Conservation (phyloP, 495 filamentous ascomycete genomes). For the Hypoxylon subgilvum region DNA sequence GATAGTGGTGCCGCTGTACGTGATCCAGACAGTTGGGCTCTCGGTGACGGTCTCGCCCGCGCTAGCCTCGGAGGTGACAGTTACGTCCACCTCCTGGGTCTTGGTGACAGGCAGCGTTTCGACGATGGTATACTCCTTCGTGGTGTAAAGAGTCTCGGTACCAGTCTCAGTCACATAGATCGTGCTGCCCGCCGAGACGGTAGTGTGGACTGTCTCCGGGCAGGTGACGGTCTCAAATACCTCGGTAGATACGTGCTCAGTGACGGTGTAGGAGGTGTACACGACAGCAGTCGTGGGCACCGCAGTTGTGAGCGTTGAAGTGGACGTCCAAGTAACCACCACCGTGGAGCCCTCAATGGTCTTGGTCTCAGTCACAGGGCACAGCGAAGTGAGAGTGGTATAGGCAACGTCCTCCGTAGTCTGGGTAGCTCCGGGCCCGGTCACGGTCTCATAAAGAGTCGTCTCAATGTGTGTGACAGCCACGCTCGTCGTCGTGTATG, state of each 20-base stretch:
- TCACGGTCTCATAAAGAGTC: slow-evolving; percentile 36
- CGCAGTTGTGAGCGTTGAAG: slow-evolving; percentile 42
- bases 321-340: slow-evolving; percentile 51
- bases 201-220: slow-evolving; percentile 51
- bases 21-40: slow-evolving; percentile 39
- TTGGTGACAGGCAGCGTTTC: slow-evolving; percentile 46
- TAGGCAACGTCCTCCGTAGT: slow-evolving; percentile 39
- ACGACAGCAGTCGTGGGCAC: slow-evolving; percentile 34
- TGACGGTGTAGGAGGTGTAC: slow-evolving; percentile 42
- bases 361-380: slow-evolving; percentile 53
- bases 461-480: slow-evolving; percentile 40
- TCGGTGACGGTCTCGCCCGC: slow-evolving; percentile 41
- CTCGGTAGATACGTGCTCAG: slow-evolving; percentile 48
- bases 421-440: slow-evolving; percentile 35
- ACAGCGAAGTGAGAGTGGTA: slow-evolving; percentile 49
- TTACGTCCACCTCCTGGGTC: slow-evolving; percentile 45
- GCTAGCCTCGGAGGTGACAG: slow-evolving; percentile 42
- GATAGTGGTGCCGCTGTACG: slow-evolving; percentile 39
- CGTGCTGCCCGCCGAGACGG: slow-evolving; percentile 49
- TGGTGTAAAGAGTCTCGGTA: slow-evolving; percentile 47
- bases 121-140: slow-evolving; percentile 41
- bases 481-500: slow-evolving; percentile 54
- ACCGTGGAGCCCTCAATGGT: slow-evolving; percentile 49
- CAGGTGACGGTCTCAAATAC: slow-evolving; percentile 50
- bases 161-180: slow-evolving; percentile 51